Base-by-base conservation (phyloP, 768 basidiomycete genomes). In the Megacollybia marginata region DNA sequence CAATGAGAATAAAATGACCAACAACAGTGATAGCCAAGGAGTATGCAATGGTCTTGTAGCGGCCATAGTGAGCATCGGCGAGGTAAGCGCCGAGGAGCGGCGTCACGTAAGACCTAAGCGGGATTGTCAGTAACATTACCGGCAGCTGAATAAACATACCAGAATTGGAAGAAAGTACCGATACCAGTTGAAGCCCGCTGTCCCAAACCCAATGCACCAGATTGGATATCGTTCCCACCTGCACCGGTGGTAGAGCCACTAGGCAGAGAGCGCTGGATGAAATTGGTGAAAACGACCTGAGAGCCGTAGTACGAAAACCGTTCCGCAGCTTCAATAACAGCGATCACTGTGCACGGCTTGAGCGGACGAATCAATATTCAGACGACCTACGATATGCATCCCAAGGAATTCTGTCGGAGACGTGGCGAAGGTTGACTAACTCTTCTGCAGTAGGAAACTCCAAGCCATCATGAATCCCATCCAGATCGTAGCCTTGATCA, bases 161-260 rank as follows among this genome's bases (percentile, higher is more conserved):
- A 86, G 64, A 86, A 85, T 52, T 73, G 75, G 63, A 82, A 85
- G 65, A 86, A 85, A 1, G 82, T 85, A 7, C 72, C 78, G 46
- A 88, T 62, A 56, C 85, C 88, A 5, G 85, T 87, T 0, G 86
- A 79, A 13, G 85, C 78, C 35, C 75, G 82, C 59, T 91, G 85
- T 1, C 83, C 83, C 46, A 71, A 62, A 11, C 74, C 78, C 8
- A 88, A 73, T 1, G 87, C 87, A 52, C 87, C 86, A 4, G 85
- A 75, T 55, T 83, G 81, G 2, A 78, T 79, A 42, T 61, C 48
- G 0, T 61, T 44, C 5, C 77, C 74, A 10, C 75, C 78, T 0
- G 83, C 78, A 16, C 88, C 88, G 0, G 85, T 88, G 42, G 59
- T 72, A 0, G 85, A 88, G 43, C 80, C 81, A 0, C 59, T 51